These are phyloP conservation scores for Daldinia loculata DNA, from an alignment of 495 filamentous ascomycete genomes.

Conservation along the genomic window DNA sequence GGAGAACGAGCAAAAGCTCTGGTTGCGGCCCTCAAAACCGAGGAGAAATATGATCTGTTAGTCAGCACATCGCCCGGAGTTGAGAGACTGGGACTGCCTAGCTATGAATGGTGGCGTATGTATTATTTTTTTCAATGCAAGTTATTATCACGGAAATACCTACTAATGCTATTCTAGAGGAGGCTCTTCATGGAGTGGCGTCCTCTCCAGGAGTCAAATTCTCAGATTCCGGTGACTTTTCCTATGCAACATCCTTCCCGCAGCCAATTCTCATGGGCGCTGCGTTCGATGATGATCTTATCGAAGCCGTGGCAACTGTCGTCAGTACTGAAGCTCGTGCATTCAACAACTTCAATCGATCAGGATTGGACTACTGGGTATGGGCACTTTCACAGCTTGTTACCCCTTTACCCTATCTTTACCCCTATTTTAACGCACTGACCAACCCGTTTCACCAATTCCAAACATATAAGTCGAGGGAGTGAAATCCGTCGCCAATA, in stretches of 20 bases:
- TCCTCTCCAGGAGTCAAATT: constrained; percentile 60
- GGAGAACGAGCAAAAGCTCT: constrained; percentile 32
- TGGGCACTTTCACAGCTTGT: background rate
- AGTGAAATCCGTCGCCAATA: background rate
- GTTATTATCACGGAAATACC: background rate
- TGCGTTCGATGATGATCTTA: constrained; percentile 66
- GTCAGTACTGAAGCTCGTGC: constrained; percentile 68
- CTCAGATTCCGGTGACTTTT: constrained; percentile 57
- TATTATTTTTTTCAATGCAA: constrained; percentile 12
- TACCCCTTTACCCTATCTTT: background rate
- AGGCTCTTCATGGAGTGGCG: constrained; percentile 69
- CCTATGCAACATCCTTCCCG: constrained; percentile 69
- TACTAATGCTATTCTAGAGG: constrained; percentile 32
- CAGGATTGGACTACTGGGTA: constrained; percentile 63
- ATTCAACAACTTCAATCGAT: constrained; percentile 65
- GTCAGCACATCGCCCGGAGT: constrained; percentile 62
- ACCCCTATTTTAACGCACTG: background rate
- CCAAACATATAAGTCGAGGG: background rate
- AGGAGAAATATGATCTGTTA: constrained; percentile 63
- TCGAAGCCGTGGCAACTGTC: constrained; percentile 63
- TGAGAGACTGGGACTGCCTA: constrained; percentile 63
- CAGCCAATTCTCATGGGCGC: constrained; percentile 66
- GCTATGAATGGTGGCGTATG: constrained; percentile 60
- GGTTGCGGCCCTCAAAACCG: constrained; percentile 30
- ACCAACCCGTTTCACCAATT: background rate